These are phyloP conservation scores for Globisporangium yorkense DNA, from an alignment of 352 stramenopile genomes.

Conservation along the genomic window DNA sequence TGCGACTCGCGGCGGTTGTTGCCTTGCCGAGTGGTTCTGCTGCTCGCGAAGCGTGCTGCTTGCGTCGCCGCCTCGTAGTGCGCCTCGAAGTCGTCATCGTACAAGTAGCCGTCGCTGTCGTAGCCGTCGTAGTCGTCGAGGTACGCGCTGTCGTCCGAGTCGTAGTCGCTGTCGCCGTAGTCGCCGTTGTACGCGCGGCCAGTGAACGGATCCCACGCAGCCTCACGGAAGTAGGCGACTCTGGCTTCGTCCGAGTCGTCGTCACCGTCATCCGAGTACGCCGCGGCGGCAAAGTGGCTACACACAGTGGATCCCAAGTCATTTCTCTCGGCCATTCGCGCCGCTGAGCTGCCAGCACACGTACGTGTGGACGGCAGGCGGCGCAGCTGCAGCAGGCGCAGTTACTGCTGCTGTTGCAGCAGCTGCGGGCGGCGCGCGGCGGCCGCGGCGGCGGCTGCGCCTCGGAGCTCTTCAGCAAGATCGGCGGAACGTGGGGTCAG, in stretches of 20 bases:
- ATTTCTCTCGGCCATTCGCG: background rate
- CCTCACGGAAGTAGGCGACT: background rate
- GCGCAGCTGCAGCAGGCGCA: background rate
- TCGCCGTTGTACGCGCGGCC: background rate
- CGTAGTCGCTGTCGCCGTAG: background rate
- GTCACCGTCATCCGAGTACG: background rate
- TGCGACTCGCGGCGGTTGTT: background rate
- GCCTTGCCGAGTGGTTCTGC: background rate
- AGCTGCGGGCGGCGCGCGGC: background rate
- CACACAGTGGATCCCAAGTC: background rate
- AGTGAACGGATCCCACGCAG: background rate
- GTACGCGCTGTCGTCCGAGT: constrained; percentile 11
- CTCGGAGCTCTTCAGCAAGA: background rate
- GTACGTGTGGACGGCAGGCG: background rate
- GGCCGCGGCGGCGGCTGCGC: background rate
- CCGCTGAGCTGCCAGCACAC: background rate
- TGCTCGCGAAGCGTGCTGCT: background rate
- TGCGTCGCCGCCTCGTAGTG: background rate
- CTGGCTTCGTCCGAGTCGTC: background rate
- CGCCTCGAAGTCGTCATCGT: constrained; percentile 4
- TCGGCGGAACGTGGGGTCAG: background rate
- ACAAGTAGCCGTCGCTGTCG: constrained; percentile 8
- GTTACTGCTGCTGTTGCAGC: background rate
- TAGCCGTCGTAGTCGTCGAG: constrained; percentile 6
- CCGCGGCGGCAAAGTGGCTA: background rate